A percentile compares a stretch with the other conserved stretches of the same genome.
Evolutionary conservation across 2,329 filamentous ascomycete species (phyloP).

Genomic region (Epichloe sylvatica): DNA sequence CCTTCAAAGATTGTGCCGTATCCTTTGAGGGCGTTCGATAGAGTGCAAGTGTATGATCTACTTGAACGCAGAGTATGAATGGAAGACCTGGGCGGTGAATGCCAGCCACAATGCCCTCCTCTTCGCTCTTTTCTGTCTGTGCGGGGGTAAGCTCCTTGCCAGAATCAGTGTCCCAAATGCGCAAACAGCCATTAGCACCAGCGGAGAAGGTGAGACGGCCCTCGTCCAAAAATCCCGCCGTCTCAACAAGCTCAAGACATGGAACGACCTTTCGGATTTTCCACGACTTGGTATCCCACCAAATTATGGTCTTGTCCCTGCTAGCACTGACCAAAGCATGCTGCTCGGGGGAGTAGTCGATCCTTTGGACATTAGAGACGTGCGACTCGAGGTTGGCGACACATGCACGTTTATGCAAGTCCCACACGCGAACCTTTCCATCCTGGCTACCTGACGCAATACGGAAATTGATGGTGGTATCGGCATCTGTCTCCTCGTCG

Average conservation of each 20-base stretch:
- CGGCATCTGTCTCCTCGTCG: constrained; percentile 28
- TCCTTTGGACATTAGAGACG: constrained; percentile 78
- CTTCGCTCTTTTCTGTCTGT: constrained; percentile 46
- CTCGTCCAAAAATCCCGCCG: constrained; percentile 61
- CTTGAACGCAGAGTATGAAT: constrained; percentile 69
- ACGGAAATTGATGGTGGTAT: constrained; percentile 46
- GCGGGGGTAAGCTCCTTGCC: constrained; percentile 70
- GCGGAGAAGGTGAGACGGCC: constrained; percentile 68
- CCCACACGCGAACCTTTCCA: constrained; percentile 83
- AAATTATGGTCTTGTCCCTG: constrained; percentile 83
- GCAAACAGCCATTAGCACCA: constrained; percentile 67
- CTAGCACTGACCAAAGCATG: constrained; percentile 70
- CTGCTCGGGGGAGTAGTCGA: constrained; percentile 69
- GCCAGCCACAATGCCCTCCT: constrained; percentile 56
- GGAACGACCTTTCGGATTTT: constrained; percentile 68
- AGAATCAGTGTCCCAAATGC: constrained; percentile 68
- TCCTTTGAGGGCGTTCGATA: constrained; percentile 39
- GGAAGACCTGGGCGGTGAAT: constrained; percentile 51
- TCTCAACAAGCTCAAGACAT: constrained; percentile 73
- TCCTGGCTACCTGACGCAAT: constrained; percentile 89
- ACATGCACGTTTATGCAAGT: constrained; percentile 69
- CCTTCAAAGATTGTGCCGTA: constrained; percentile 20
- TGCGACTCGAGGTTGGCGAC: constrained; percentile 76
- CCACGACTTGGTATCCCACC: constrained; percentile 84
- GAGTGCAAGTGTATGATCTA: constrained; percentile 75